Base-by-base conservation (phyloP, 352 stramenopile species). In the Saprolegnia diclina region DNA sequence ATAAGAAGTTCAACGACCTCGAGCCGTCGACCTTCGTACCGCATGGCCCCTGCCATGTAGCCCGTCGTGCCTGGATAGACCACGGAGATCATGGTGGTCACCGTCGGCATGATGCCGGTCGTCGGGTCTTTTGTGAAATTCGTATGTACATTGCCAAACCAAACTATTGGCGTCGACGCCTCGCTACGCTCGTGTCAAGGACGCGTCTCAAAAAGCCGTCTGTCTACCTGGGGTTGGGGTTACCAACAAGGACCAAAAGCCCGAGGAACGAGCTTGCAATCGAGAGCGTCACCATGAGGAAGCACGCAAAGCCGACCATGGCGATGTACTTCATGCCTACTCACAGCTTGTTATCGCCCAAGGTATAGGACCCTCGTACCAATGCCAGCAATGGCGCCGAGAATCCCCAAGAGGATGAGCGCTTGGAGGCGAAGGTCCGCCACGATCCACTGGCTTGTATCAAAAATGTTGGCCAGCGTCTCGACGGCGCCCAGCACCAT, bases 41-140 rank as follows among this genome's bases (percentile, higher is more conserved):
- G 76, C 64, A 84, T 87, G 14, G 79, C 80, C 9, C 86, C 86
- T 13, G 80, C 72, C 77, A 94, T 85, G 63, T 93, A 91, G 32
- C 86, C 85, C 48, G 85, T 94, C 13, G 89, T 83, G 54, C 72
- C 82, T 5, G 86, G 86, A 67, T 90, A 92, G 45, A 92, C 87
- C 19, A 94, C 54, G 6, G 83, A 78, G 26, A 94, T 69, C 35
- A 89, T 78, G 13, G 57, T 79, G 26, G 72, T 82, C 66, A 94
- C 85, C 19, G 65, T 76, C 0, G 82, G 82, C 5, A 72, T 83
- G 38, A 83, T 56, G 55, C 79, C 79, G 3, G 82, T 90, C 42
- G 79, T 77, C 5, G 81, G 73, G 72, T 94, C 83, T 37, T 67
- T 53, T 53, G 79, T 68, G 71, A 81, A 92, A 44, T 81, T 72